These are phyloP conservation scores for Phytophthora ohioensis DNA, from an alignment of 352 stramenopile species.

Conservation along the genomic window DNA sequence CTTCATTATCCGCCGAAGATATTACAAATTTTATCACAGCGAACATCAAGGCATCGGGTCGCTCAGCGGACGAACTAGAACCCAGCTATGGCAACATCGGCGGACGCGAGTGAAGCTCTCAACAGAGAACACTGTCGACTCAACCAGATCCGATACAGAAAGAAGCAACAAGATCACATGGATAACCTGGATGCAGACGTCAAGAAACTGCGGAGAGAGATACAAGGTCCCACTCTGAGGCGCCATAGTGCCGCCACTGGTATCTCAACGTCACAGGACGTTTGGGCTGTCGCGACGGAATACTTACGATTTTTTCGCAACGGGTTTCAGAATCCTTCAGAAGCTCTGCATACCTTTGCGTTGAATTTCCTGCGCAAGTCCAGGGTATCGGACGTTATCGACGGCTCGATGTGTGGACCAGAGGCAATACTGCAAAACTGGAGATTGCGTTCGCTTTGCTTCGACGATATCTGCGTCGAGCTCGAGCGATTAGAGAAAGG, in stretches of 20 bases:
- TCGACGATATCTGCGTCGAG: neutral
- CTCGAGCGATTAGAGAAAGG: neutral
- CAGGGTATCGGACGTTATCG: neutral
- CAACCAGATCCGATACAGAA: slow-evolving; percentile 2
- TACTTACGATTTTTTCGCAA: neutral
- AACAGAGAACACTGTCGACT: neutral
- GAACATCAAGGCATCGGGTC: too few species aligned
- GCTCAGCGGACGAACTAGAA: too few species aligned
- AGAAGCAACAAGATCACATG: neutral
- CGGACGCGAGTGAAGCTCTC: neutral
- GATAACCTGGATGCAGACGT: neutral
- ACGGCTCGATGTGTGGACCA: neutral
- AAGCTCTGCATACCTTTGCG: neutral
- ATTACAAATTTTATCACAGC: too few species aligned
- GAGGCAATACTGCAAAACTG: neutral
- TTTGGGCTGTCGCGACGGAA: neutral
- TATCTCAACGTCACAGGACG: neutral
- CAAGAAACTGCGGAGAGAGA: neutral
- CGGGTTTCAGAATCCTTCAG: neutral
- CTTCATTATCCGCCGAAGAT: neutral
- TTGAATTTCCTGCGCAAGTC: neutral
- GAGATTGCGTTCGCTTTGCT: slow-evolving; percentile 1
- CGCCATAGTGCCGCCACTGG: neutral
- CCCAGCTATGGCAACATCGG: neutral
- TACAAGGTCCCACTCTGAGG: neutral